Evolutionary conservation across 2,329 filamentous ascomycete genomes (phyloP).

Genomic region (Dactylellina parvicollis): DNA sequence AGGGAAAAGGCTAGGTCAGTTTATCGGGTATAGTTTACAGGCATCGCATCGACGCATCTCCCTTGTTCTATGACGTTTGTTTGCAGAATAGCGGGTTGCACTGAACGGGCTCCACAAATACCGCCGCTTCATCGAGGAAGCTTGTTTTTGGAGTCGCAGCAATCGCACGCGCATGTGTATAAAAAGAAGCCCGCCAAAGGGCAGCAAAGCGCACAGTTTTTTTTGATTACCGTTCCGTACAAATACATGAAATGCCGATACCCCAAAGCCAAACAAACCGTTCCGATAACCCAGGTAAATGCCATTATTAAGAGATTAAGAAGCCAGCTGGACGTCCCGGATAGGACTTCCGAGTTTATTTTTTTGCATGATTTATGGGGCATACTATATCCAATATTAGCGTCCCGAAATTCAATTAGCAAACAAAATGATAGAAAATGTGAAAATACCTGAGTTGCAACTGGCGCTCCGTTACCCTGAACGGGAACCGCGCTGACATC

Average conservation of each 20-base stretch:
- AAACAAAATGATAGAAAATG: not conserved
- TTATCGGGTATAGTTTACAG: not conserved
- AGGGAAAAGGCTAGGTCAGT: not conserved
- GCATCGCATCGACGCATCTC: conserved; percentile 24
- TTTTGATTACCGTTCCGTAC: conserved; percentile 46
- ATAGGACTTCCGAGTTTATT: not conserved
- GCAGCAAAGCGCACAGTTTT: conserved; percentile 28
- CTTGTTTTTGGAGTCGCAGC: not conserved
- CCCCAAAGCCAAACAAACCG: conserved; percentile 24
- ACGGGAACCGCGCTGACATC: conserved; percentile 35
- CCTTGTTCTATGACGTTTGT: conserved; percentile 38
- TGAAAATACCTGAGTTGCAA: conserved; percentile 45
- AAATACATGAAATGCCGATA: conserved; percentile 36
- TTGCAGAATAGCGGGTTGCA: conserved; percentile 22
- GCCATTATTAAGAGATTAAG: conserved; percentile 16
- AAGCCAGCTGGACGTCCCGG: not conserved
- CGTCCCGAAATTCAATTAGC: not conserved
- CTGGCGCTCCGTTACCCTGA: conserved; percentile 5
- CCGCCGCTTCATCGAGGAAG: conserved; percentile 5
- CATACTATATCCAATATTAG: conserved; percentile 28
- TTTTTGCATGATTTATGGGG: conserved; percentile 10
- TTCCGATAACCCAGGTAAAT: conserved; percentile 17
- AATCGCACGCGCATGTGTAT: not conserved
- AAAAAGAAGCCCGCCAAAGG: conserved; percentile 10
- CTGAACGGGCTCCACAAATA: conserved; percentile 24